These are phyloP conservation scores for Lichtheimia ramosa DNA, from an alignment of 371 early-diverging fungal species.

Conservation along the genomic window DNA sequence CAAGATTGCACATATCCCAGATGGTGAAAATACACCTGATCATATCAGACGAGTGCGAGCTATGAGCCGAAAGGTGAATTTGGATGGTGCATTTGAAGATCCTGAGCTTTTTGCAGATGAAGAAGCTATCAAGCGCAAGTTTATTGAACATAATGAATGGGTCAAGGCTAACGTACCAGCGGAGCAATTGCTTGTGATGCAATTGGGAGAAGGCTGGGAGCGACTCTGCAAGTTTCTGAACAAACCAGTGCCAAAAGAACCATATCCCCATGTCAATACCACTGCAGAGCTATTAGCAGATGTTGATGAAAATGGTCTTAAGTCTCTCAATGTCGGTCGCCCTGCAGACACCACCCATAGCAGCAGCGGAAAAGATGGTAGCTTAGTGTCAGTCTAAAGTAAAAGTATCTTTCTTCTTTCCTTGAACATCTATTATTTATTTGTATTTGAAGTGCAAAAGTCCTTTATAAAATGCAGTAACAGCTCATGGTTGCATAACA, in stretches of 20 bases:
- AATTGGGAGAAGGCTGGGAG: constrained; percentile 27
- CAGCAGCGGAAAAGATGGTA: too few relatives aligned
- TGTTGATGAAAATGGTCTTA: too few relatives aligned
- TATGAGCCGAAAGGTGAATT: constrained; percentile 10
- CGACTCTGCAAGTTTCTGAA: constrained; percentile 9
- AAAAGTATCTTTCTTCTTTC: too few relatives aligned
- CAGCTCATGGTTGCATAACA: too few relatives aligned
- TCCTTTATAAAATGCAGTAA: too few relatives aligned
- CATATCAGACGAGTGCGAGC: background rate
- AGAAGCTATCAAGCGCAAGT: constrained; percentile 14
- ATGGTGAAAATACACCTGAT: background rate
- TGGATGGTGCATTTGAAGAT: constrained; percentile 19
- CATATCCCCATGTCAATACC: constrained; percentile 12
- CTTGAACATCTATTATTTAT: too few relatives aligned
- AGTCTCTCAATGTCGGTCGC: too few relatives aligned
- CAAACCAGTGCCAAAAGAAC: constrained; percentile 1
- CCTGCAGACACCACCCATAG: too few relatives aligned
- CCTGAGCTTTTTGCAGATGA: constrained; percentile 12
- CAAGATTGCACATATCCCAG: background rate
- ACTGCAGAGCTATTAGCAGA: background rate
- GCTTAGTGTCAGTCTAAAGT: too few relatives aligned
- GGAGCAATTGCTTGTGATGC: constrained; percentile 9
- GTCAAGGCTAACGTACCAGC: constrained; percentile 11
- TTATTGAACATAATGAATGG: constrained; percentile 6
- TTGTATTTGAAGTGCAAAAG: too few relatives aligned